phyloP scores from a whole-genome alignment of 2,329 filamentous ascomycete species.

The Aspergillus hortae region DNA sequence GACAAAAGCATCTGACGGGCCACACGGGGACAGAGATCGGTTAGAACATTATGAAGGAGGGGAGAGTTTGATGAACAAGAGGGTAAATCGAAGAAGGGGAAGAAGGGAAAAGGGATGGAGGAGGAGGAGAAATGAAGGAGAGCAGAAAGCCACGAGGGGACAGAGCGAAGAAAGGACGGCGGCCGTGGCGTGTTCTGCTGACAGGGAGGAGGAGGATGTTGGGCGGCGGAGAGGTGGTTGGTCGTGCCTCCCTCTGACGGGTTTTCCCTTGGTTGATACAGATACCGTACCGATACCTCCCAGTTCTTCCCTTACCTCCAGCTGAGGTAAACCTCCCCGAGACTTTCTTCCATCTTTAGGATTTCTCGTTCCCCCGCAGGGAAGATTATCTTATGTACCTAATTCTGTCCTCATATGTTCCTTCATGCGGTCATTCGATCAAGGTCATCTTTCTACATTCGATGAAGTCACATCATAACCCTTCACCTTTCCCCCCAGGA shows the following conservation, averaged over 20 bases:
- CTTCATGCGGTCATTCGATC: no score
- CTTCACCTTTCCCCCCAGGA: neutral
- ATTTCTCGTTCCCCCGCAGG: no score
- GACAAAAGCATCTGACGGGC: slow-evolving; percentile 22
- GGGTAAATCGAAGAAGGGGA: slow-evolving; percentile 11
- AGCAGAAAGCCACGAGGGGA: slow-evolving; percentile 15
- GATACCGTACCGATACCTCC: no score
- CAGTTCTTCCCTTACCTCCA: no score
- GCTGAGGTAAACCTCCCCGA: no score
- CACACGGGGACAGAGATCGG: slow-evolving; percentile 8
- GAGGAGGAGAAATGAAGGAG: slow-evolving; percentile 13
- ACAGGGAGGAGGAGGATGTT: slow-evolving; percentile 26
- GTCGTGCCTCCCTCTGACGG: slow-evolving; percentile 9
- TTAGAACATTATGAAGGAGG: slow-evolving; percentile 18
- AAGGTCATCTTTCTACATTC: no score
- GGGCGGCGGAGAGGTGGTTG: slow-evolving; percentile 22
- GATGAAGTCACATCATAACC: neutral
- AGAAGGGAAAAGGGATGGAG: neutral
- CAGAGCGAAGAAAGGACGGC: slow-evolving; percentile 6
- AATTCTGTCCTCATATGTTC: no score
- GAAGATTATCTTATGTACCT: no score
- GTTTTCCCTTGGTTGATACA: neutral
- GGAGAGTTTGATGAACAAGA: slow-evolving; percentile 10
- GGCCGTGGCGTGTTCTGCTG: slow-evolving; percentile 25
- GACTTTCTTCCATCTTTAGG: no score